phyloP scores from a whole-genome alignment of 306 rosid genomes.

The Astragalus membranaceus region DNA sequence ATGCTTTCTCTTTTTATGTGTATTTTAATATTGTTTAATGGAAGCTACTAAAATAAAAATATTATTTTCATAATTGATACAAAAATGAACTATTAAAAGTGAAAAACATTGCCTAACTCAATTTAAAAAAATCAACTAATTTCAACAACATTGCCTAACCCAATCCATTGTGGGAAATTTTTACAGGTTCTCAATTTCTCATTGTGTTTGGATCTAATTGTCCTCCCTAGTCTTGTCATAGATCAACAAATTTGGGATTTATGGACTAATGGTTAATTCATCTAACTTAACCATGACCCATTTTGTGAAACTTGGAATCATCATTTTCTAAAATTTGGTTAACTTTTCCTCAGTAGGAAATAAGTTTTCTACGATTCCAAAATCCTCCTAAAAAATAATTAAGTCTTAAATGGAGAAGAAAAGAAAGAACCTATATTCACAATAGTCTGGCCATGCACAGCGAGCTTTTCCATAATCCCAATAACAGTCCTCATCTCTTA shows the following conservation, averaged over 20 bases:
- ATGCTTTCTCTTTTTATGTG: background rate
- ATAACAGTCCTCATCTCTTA: slow-evolving; percentile 90
- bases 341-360: background rate
- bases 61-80: background rate
- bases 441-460: slow-evolving; percentile 90
- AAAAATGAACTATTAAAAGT: background rate
- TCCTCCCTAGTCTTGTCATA: background rate
- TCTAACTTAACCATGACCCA: background rate
- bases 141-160: no score
- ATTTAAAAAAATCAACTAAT: no score
- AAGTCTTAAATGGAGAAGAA: background rate
- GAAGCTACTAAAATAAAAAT: background rate
- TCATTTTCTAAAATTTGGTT: background rate
- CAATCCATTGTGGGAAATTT: background rate
- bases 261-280: slow-evolving; percentile 14
- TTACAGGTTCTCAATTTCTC: background rate
- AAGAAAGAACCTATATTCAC: slow-evolving; percentile 82
- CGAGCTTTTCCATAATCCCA: slow-evolving; percentile 99
- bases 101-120: background rate
- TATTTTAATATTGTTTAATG: background rate
- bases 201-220: background rate
- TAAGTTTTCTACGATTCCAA: background rate
- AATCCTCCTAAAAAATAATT: background rate
- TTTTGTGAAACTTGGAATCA: slow-evolving; percentile 5
- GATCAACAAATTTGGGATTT: background rate